Conservation (phyloP, 495 filamentous ascomycete species). For the Aspergillus funiculosus region DNA sequence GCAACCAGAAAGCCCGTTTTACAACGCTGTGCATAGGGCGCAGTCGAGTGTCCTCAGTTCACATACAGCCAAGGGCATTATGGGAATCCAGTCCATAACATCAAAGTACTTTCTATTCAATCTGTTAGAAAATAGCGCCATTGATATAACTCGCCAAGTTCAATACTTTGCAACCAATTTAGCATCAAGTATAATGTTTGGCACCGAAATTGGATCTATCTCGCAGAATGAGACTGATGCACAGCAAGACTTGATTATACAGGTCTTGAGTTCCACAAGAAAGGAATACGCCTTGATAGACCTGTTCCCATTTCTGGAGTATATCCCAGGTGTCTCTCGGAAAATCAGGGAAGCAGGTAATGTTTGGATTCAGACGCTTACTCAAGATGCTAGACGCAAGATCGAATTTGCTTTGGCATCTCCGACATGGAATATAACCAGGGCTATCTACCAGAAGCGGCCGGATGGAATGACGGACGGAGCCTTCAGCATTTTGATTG, state of each 20-base stretch:
- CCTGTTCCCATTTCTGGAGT: neutral
- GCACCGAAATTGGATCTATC: neutral
- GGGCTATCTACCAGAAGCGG: neutral
- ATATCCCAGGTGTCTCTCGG: neutral
- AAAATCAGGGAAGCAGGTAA: neutral
- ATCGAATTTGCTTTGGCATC: neutral
- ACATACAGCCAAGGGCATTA: neutral
- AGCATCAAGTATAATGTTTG: neutral
- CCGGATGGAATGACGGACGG: neutral
- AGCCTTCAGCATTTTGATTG: neutral
- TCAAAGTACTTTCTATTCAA: neutral
- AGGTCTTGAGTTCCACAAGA: neutral
- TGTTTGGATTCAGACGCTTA: neutral
- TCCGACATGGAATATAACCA: neutral
- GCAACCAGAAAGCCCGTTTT: slow-evolving; percentile 12
- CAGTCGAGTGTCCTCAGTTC: neutral
- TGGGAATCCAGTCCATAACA: neutral
- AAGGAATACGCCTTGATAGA: neutral
- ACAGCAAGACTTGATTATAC: neutral
- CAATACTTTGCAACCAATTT: neutral
- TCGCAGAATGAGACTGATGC: neutral
- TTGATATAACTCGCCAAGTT: neutral
- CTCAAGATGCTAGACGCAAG: neutral
- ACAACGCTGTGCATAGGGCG: slow-evolving; percentile 10
- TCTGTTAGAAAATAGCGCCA: neutral